Evolutionary conservation across 164 flowering plant species (phyloP).

Genomic region (Vitis riparia): DNA sequence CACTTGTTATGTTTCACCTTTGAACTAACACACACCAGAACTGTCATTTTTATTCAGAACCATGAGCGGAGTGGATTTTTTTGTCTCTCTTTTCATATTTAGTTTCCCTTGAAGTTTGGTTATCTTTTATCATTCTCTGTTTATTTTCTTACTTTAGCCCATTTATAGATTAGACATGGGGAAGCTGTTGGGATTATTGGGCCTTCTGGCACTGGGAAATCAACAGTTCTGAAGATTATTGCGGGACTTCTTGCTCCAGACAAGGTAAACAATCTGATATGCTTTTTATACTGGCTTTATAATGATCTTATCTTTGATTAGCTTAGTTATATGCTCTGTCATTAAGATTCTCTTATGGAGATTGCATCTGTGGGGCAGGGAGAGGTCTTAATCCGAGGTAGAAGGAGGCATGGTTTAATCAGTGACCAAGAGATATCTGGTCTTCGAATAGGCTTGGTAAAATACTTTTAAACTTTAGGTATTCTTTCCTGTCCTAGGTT

Average conservation of each 20-base stretch:
- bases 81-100: background rate
- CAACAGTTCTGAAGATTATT: constrained; percentile 85
- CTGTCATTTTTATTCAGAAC: no score
- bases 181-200: constrained; percentile 99
- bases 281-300: background rate
- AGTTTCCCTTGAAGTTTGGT: background rate
- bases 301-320: background rate
- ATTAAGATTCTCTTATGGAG: background rate
- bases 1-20: no score
- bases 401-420: constrained; percentile 76
- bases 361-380: constrained; percentile 51
- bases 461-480: background rate
- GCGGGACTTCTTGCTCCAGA: constrained; percentile 99
- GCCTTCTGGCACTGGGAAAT: constrained; percentile 99
- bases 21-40: no score
- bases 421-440: constrained; percentile 90
- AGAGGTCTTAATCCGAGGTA: constrained; percentile 83
- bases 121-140: background rate
- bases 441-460: constrained; percentile 94
- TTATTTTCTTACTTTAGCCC: constrained; percentile 3
- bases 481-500: background rate
- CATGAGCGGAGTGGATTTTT: no score
- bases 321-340: background rate
- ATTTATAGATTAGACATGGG: constrained; percentile 81
- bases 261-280: constrained; percentile 44